These are phyloP conservation scores for Nigrospora oryzae DNA, from an alignment of 2,329 filamentous ascomycete species.

Conservation along the genomic window DNA sequence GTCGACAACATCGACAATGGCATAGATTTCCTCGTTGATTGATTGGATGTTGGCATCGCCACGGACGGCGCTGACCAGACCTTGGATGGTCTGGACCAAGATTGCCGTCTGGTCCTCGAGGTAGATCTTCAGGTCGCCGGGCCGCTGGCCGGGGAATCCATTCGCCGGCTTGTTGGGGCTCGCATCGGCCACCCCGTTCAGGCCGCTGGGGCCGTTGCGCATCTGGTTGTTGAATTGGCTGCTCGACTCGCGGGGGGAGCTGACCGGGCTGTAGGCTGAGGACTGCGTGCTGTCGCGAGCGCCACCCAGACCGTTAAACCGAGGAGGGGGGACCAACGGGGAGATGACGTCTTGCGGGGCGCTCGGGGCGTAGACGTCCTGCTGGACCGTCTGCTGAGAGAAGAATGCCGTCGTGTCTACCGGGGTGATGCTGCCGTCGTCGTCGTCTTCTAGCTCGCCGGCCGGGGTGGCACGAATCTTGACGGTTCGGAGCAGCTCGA, in stretches of 20 bases:
- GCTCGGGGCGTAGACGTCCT: slow-evolving; percentile 21
- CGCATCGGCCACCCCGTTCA: slow-evolving; percentile 28
- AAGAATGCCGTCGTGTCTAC: slow-evolving; percentile 64
- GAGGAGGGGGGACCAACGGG: slow-evolving; percentile 39
- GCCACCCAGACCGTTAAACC: slow-evolving; percentile 50
- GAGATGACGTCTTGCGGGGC: slow-evolving; percentile 27
- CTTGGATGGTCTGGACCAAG: slow-evolving; percentile 72
- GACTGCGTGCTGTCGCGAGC: slow-evolving; percentile 56
- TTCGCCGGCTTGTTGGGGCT: slow-evolving; percentile 29
- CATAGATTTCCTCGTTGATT: slow-evolving; percentile 61
- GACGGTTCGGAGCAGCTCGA: slow-evolving; percentile 75
- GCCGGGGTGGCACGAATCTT: slow-evolving; percentile 74
- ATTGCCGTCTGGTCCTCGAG: slow-evolving; percentile 76
- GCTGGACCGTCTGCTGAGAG: slow-evolving; percentile 41
- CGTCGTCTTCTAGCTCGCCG: slow-evolving; percentile 70
- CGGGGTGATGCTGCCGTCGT: slow-evolving; percentile 57
- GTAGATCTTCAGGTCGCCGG: slow-evolving; percentile 56
- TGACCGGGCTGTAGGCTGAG: slow-evolving; percentile 67
- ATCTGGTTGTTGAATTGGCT: slow-evolving; percentile 27
- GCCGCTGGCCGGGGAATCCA: slow-evolving; percentile 28
- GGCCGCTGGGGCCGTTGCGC: slow-evolving; percentile 14
- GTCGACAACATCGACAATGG: slow-evolving; percentile 63
- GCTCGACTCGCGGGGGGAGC: slow-evolving; percentile 54
- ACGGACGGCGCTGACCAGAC: slow-evolving; percentile 67
- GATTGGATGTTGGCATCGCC: slow-evolving; percentile 53